Base-by-base conservation (phyloP, 2,329 filamentous ascomycete genomes). In the Apiospora kogelbergensis region DNA sequence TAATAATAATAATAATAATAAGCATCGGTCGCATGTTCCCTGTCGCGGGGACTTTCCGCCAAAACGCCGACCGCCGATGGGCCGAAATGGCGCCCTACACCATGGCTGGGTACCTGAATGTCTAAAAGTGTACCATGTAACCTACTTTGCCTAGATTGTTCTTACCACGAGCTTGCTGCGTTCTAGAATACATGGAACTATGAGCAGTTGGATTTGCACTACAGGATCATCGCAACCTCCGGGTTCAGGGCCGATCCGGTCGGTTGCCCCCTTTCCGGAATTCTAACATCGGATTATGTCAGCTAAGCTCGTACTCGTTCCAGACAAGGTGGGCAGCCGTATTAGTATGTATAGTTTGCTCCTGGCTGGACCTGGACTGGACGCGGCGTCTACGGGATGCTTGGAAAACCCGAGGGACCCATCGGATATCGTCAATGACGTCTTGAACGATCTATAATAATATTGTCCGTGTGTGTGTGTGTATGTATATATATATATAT, bases 341-440 rank as follows among this genome's bases (percentile, higher is more conserved):
- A 33, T 17, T n/a, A 26, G 46, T 46, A 53, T 7, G 5, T 7
- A 30, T 17, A 10, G 48, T 15, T 30, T 17, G 26, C 30, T 60
- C 30, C 30, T 37, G 53, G 48, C 30, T 37, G 53, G 48, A 57
- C 48, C 45, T 57, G 26, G 20, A 37, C 30, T n/a, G n/a, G n/a
- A n/a, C n/a, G n/a, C n/a, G n/a, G 26, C 20, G 17, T 60, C 37
- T 17, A 60, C 53, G 53, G 53, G 30, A 37, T 60, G 53, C 20
- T 60, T 3, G 30, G 17, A 60, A 37, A 60, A 60, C 53, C 53
- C 40, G 40, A 30, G 53, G 45, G 53, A 60, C 53, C 53, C 53
- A 60, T 60, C 17, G n/a, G 53, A 37, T 60, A 60, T 60, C 53
- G 53, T 22, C 53, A 60, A 60, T 60, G 53, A 60, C 53, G 53